phyloP scores from a whole-genome alignment of 306 rosid species.

The Coriaria nepalensis region DNA sequence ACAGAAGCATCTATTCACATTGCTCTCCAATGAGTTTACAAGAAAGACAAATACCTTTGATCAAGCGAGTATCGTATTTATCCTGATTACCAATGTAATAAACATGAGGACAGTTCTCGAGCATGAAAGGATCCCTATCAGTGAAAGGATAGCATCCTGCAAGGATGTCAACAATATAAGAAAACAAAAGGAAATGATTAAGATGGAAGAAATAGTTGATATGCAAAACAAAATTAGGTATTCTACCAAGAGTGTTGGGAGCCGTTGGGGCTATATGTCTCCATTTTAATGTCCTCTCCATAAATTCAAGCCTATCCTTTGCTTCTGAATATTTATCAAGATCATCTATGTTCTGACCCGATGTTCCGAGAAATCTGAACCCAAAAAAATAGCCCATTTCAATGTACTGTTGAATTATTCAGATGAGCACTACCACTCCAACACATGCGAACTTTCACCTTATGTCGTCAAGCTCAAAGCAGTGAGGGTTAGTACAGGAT shows the following conservation, averaged over 20 bases:
- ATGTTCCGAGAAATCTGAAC: constrained; percentile 84
- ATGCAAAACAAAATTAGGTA: constrained; percentile 16
- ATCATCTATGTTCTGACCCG: constrained; percentile 84
- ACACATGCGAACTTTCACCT: constrained; percentile 31
- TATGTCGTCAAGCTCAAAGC: constrained; percentile 68
- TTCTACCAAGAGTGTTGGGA: constrained; percentile 91
- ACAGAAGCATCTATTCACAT: not conserved
- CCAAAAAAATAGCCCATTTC: constrained; percentile 11
- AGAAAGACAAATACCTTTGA: constrained; percentile 40
- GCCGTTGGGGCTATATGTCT: constrained; percentile 97
- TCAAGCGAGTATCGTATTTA: constrained; percentile 50
- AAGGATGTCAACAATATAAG: constrained; percentile 14
- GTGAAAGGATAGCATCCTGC: constrained; percentile 90
- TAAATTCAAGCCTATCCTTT: constrained; percentile 61
- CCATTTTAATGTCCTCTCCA: constrained; percentile 93
- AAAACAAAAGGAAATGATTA: not conserved
- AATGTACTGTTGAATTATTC: constrained; percentile 7
- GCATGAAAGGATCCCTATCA: constrained; percentile 77
- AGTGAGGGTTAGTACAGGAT: constrained; percentile 88
- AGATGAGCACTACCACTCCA: not conserved
- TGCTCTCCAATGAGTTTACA: constrained; percentile 10
- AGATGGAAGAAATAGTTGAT: constrained; percentile 1
- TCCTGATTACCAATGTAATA: constrained; percentile 88
- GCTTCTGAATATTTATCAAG: constrained; percentile 83
- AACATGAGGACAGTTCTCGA: constrained; percentile 85